Evolutionary conservation across 2,329 filamentous ascomycete genomes (phyloP).

Genomic region (Aaosphaeria arxii): DNA sequence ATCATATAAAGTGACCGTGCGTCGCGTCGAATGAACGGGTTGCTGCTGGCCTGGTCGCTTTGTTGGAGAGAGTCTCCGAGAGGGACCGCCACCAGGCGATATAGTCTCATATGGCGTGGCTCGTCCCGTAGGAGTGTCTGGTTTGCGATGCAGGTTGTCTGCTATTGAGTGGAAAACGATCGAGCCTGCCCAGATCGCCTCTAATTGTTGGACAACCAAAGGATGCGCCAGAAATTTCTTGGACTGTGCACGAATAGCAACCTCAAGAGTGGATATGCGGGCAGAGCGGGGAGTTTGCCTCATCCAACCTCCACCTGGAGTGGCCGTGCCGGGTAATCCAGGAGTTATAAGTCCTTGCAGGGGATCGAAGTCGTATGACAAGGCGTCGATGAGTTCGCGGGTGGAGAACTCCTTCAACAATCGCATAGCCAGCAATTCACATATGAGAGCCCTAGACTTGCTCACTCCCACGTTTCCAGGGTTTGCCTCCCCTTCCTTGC

Average conservation of each 20-base stretch:
- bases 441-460: conserved; percentile 80
- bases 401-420: conserved; percentile 86
- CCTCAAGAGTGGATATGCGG: conserved; percentile 84
- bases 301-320: conserved; percentile 21
- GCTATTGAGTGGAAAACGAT: conserved; percentile 91
- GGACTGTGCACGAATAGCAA: conserved; percentile 87
- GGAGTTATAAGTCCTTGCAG: conserved; percentile 71
- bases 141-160: conserved; percentile 73
- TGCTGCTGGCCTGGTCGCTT: conserved; percentile 13
- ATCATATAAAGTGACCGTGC: conserved; percentile 85
- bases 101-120: conserved; percentile 17
- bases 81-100: conserved; percentile 32
- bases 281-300: conserved; percentile 52
- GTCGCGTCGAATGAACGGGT: conserved; percentile 43
- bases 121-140: conserved; percentile 30
- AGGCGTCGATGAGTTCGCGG: conserved; percentile 84
- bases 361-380: conserved; percentile 94
- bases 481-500: conserved; percentile 78
- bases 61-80: conserved; percentile 22
- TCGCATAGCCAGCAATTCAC: conserved; percentile 87
- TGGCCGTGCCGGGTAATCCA: conserved; percentile 27
- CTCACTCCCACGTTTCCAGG: conserved; percentile 82
- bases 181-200: conserved; percentile 94
- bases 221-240: conserved; percentile 92
- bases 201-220: conserved; percentile 88